A percentile compares a stretch with the other conserved stretches of the same genome.
phyloP scores from a whole-genome alignment of 1,284 basidiomycete species.

The Polyporus tsugae region DNA sequence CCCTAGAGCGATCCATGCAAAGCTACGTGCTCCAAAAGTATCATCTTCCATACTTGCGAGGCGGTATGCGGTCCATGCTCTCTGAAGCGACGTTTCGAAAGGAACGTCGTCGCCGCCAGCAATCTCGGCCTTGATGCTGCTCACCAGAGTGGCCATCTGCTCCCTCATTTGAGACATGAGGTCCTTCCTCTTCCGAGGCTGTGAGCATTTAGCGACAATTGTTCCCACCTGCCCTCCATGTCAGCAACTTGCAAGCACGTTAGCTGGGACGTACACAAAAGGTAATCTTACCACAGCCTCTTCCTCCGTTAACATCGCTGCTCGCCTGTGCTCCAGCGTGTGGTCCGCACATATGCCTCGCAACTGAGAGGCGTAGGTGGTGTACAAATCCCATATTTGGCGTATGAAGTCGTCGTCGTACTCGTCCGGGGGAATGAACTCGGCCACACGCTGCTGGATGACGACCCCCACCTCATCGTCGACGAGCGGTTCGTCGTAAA shows the following conservation, averaged over 20 bases:
- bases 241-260: too few species aligned
- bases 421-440: constrained; percentile 38
- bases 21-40: constrained; percentile 64
- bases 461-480: constrained; percentile 33
- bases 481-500: constrained; percentile 30
- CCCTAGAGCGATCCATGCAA: constrained; percentile 66
- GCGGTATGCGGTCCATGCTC: constrained; percentile 62
- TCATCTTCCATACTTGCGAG: constrained; percentile 47
- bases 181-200: constrained; percentile 61
- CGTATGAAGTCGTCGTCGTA: constrained; percentile 34
- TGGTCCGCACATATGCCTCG: constrained; percentile 59
- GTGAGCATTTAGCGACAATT: constrained; percentile 65
- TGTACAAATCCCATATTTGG: constrained; percentile 50
- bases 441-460: constrained; percentile 36
- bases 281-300: constrained; percentile 53
- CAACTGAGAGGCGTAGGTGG: constrained; percentile 56
- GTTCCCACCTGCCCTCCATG: constrained; percentile 53
- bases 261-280: background rate
- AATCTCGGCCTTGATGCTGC: constrained; percentile 55
- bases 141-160: constrained; percentile 58
- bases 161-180: constrained; percentile 62
- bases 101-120: constrained; percentile 53
- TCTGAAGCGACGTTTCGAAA: constrained; percentile 49
- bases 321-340: constrained; percentile 53
- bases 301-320: constrained; percentile 61